Base-by-base conservation (phyloP, 2,329 filamentous ascomycete species). In the Fusarium sp. region DNA sequence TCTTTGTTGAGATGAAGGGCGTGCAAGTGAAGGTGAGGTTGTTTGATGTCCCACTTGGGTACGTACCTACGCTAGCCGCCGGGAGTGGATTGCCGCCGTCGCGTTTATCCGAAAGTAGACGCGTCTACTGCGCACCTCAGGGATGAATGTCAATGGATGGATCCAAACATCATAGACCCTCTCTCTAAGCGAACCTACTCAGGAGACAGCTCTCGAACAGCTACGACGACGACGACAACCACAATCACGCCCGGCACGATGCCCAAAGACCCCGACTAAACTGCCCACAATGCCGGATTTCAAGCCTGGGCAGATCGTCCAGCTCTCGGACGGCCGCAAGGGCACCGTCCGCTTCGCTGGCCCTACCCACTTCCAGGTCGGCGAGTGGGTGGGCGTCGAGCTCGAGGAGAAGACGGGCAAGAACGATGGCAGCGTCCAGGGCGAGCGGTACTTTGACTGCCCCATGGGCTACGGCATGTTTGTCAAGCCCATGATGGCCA, bases 341-440 rank as follows among this genome's bases (percentile, higher is more conserved):
- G 97, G 90, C 77, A 89, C 90, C 69, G 90, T 99, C 74, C 94
- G 94, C 78, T 99, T 94, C 83, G 87, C 94, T 70, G 97, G 97
- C 79, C 86, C 89, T 65, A 95, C 96, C 40, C 86, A 90, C 77
- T 98, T 98, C 84, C 91, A 95, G 67, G 86, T 88, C 7, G 96
- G 95, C 72, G 91, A 94, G 71, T 98, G 95, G 95, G 88, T 98
- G 68, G 96, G 96, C 74, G 90, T 98, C 69, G 95, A 98, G 85
- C 90, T 98, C 66, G 91, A 95, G 62, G 93, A 94, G 56, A 87
- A 92, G 63, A 90, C 89, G 22, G 96, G 97, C 35, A 98, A 98
- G 86, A 98, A 98, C 79, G 95, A 98, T 87, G 96, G 96, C 74
- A 93, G 93, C 65, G 94, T 98, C 56, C 91, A 96, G 82, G 95